Percentiles rank a stretch among this genome's conserved stretches.
Conservation (phyloP, 2,329 filamentous ascomycete species). For the Ophiostoma ips region DNA sequence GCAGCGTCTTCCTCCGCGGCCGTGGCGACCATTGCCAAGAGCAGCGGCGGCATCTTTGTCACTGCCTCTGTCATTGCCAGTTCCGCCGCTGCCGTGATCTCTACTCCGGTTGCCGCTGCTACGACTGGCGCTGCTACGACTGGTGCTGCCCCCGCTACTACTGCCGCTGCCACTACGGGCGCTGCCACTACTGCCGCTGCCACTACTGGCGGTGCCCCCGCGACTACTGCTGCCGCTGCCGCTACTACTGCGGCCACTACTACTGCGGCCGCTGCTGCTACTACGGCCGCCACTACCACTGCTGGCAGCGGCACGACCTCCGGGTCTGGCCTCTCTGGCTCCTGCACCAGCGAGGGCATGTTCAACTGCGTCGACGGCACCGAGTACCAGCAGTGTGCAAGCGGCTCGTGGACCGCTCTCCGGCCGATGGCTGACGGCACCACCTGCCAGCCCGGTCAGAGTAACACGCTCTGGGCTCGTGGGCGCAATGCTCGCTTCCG, state of each 20-base stretch:
- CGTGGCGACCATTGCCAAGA: neutral
- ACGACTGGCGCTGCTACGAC: neutral
- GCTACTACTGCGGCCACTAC: neutral
- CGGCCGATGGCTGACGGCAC: slow-evolving; percentile 32
- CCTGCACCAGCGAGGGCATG: slow-evolving; percentile 32
- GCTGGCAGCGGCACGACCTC: slow-evolving; percentile 2
- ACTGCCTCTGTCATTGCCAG: slow-evolving; percentile 23
- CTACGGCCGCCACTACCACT: neutral
- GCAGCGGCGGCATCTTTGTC: slow-evolving; percentile 25
- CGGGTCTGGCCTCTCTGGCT: slow-evolving; percentile 23
- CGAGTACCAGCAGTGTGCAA: slow-evolving; percentile 38
- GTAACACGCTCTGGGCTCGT: slow-evolving; percentile 15
- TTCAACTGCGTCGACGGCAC: slow-evolving; percentile 35
- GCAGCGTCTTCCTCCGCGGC: neutral
- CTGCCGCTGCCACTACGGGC: neutral
- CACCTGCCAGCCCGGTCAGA: slow-evolving; percentile 27
- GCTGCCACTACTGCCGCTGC: neutral
- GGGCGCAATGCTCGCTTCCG: slow-evolving; percentile 6
- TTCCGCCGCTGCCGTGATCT: neutral
- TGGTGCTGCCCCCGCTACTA: slow-evolving; percentile 8
- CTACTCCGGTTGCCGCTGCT: neutral
- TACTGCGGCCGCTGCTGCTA: neutral
- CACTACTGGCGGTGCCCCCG: neutral
- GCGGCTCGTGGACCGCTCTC: slow-evolving; percentile 29
- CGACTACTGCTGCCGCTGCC: neutral